phyloP scores from a whole-genome alignment of 2,329 filamentous ascomycete genomes.

The Biscogniauxia mediterranea region DNA sequence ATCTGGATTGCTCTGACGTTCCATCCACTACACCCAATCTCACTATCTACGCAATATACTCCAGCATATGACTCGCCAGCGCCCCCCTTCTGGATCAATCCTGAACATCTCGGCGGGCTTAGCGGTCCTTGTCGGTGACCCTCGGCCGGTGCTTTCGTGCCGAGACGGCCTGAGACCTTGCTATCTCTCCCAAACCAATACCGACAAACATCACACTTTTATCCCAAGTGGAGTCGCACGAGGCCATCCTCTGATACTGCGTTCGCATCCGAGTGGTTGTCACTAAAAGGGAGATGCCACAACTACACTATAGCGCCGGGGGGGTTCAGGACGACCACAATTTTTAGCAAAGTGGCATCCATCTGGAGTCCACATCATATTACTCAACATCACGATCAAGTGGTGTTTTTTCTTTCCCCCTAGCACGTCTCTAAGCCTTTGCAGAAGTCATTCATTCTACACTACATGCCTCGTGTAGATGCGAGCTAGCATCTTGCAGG shows the following conservation, averaged over 20 bases:
- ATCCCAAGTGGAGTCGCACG: not conserved
- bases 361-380: not conserved
- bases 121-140: not conserved
- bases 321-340: not conserved
- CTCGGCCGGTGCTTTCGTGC: not conserved
- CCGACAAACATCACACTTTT: not conserved
- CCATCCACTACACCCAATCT: slow-evolving; percentile 1
- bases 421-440: not conserved
- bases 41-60: not conserved
- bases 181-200: not conserved
- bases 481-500: not conserved
- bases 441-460: not conserved
- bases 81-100: not conserved
- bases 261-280: not conserved
- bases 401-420: not conserved
- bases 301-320: not conserved
- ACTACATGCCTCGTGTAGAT: not conserved
- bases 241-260: not conserved
- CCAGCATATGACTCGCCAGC: not conserved
- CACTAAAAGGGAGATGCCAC: not conserved
- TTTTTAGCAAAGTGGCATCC: not conserved
- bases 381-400: not conserved
- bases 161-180: not conserved
- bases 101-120: not conserved
- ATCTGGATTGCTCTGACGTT: slow-evolving; percentile 3